Conservation (phyloP, 371 early-diverging fungal species). For the Mortierella sp. region DNA sequence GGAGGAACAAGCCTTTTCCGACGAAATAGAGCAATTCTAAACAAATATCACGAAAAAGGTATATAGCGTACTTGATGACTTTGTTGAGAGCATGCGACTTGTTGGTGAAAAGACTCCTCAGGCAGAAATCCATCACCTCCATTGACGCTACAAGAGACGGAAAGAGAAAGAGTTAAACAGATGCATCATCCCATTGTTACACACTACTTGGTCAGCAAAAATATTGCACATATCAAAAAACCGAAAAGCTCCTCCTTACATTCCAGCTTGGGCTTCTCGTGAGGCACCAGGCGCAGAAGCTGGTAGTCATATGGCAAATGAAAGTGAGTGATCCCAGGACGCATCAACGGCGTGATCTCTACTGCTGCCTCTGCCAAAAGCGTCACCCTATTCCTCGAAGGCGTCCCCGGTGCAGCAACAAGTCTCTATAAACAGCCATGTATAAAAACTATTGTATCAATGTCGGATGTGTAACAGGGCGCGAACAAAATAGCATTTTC, state of each 20-base stretch:
- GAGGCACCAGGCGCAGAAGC: conserved; percentile 60
- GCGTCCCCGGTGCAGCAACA: conserved; percentile 19
- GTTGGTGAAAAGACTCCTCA: conserved; percentile 63
- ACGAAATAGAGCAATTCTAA: no score
- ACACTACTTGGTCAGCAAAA: neutral
- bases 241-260: conserved; percentile 41
- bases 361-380: conserved; percentile 35
- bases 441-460: neutral
- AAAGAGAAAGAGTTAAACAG: neutral
- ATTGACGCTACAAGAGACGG: conserved; percentile 57
- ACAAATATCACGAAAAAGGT: neutral
- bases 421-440: conserved; percentile 15
- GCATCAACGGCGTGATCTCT: conserved; percentile 26
- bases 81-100: conserved; percentile 57
- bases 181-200: neutral
- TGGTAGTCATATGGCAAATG: conserved; percentile 56
- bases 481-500: neutral
- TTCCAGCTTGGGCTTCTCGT: conserved; percentile 55
- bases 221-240: neutral
- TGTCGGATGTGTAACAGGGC: no score
- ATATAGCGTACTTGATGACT: conserved; percentile 64
- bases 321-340: conserved; percentile 24
- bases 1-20: no score
- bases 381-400: conserved; percentile 22
- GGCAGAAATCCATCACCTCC: conserved; percentile 69